Evolutionary conservation across 768 basidiomycete genomes (phyloP), one percentile per base, ranked within the genome.

Genomic region (Xanthoconium stramineum): DNA sequence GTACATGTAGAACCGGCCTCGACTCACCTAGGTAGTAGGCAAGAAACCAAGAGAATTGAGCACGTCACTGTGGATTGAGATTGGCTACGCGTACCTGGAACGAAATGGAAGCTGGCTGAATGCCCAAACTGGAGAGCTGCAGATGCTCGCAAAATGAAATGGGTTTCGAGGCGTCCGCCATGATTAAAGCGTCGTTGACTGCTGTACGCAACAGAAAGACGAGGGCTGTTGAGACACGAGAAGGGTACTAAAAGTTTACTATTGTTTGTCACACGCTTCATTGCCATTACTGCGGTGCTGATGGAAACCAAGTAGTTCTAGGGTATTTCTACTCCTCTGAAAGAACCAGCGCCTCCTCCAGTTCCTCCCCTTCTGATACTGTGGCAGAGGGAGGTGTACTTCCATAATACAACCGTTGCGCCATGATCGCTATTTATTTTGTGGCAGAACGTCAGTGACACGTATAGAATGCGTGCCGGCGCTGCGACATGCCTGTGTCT

Each of bases 71-170:
- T 43, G 29, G 28, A 51, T n/a, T 46, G 57, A 42, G 24, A 17
- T 72, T 69, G 75, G 69, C 63, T 70, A 77, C 81, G 65, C 70
- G 61, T 66, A 89, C 91, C 83, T 97, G 94, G 77, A 98, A 99
- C 19, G 93, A 93, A 67, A 99, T 98, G 52, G 95, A 95, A 59
- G 89, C 86, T 51, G 96, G 97, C 74, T 99, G 97, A 64, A 99
- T 82, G 54, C 95, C 95, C 60, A 98, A 76, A 70, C 94, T 94
- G 28, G 95, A 94, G 66, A 99, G 89, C 78, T 99, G 91, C 30
- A 93, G 78, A 69, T 94, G 91, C 74, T 94, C 90, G 77, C 86
- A 88, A 75, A 93, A 93, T 43, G 90, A 81, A 70, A 91, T 94
- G 47, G 90, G 91, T 78, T 90, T 91, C 28, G 72, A 68, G 43